Base-by-base conservation (phyloP, 306 rosid species). In the Neltuma alba region DNA sequence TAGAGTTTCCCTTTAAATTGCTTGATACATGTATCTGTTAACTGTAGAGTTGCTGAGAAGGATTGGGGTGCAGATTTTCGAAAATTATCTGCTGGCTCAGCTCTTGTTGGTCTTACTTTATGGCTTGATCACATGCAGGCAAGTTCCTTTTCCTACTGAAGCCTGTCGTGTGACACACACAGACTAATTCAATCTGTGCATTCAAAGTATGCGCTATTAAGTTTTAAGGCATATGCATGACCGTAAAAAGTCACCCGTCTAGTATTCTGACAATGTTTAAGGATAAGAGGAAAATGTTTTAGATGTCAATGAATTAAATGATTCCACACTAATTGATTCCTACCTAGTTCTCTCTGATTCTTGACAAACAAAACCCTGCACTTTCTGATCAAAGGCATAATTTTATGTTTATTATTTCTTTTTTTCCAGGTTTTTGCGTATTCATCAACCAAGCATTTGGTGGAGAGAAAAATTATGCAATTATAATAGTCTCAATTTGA, bases 111-210 rank as follows among this genome's bases (percentile, higher is more conserved):
- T 82, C 94, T 94, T 80, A 94, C 98, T 25, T 80, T 94, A 67
- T 94, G 98, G 98, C 96, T 94, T 80, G 98, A 94, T 79, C 89
- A 86, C 72, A 94, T 94, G 98, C 98, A 94, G 96, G 98, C 88
- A 81, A 87, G 81, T 78, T 76, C 77, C 61, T 67, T 41, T 54
- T 41, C 69, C 60, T 61, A 13, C 36, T 54, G 30, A 52, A 52
- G 34, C 65, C 16, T 42, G 48, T n/a, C n/a, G n/a, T n/a, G n/a
- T 33, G 1, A 37, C 8, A 37, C 40, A 37, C 8, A 37, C 40
- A 0, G 4, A 33, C 4, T 33, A 3, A 1, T 5, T 33, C 36
- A 33, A 25, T 7, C 38, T 42, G 6, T 41, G n/a, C 36, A 7
- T 11, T 48, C 16, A 69, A 70, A 42, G 25, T 41, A 0, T 40